Percentiles rank a stretch among this genome's conserved stretches.
These are phyloP conservation scores for Verticillium nonalfalfae DNA, from an alignment of 2,329 filamentous ascomycete genomes.

Conservation along the genomic window DNA sequence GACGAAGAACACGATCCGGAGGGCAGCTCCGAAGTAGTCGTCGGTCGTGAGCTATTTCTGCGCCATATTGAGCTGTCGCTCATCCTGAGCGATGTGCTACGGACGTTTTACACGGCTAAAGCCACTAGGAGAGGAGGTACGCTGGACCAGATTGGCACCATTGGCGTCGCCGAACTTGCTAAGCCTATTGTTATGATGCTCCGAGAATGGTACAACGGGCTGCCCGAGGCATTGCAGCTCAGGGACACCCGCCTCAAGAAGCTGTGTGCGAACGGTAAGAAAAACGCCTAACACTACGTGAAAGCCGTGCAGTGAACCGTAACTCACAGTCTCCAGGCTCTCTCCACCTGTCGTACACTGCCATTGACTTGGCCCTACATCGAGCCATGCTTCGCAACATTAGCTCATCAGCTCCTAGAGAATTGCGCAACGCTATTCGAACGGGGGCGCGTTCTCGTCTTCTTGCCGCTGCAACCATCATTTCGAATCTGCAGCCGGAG, in stretches of 20 bases:
- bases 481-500: slow-evolving; percentile 34
- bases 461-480: slow-evolving; percentile 30
- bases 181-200: slow-evolving; percentile 24
- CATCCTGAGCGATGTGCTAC: slow-evolving; percentile 44
- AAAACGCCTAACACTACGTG: not conserved
- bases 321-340: slow-evolving; percentile 23
- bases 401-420: slow-evolving; percentile 20
- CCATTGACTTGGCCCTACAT: slow-evolving; percentile 44
- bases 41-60: slow-evolving; percentile 40
- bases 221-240: slow-evolving; percentile 38
- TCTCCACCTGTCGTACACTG: slow-evolving; percentile 43
- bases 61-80: slow-evolving; percentile 43
- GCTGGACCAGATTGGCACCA: slow-evolving; percentile 22
- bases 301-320: slow-evolving; percentile 9
- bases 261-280: slow-evolving; percentile 25
- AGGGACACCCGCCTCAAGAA: slow-evolving; percentile 32
- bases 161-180: slow-evolving; percentile 24
- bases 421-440: slow-evolving; percentile 24
- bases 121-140: slow-evolving; percentile 21
- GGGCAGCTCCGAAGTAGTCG: slow-evolving; percentile 33
- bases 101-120: slow-evolving; percentile 36
- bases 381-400: slow-evolving; percentile 40
- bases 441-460: slow-evolving; percentile 31
- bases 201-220: slow-evolving; percentile 37
- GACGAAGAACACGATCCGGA: slow-evolving; percentile 27